These are phyloP conservation scores for Cystoderma amianthinum DNA, from an alignment of 768 basidiomycete species.

Conservation along the genomic window DNA sequence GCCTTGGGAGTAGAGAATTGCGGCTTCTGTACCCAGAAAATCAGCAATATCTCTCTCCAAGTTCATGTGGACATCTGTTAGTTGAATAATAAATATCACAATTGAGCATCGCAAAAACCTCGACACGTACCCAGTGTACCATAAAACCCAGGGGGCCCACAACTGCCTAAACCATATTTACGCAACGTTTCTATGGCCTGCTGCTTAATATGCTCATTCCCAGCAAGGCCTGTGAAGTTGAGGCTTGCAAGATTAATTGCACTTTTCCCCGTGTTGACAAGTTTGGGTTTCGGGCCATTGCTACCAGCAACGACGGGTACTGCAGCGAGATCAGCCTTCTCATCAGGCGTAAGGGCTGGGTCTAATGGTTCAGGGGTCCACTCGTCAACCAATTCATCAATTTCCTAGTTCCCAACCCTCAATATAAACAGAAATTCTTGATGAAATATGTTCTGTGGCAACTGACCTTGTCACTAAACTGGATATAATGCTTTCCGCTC, in stretches of 20 bases:
- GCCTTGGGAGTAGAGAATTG: conserved; percentile 91
- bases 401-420: conserved; percentile 57
- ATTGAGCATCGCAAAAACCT: conserved; percentile 3
- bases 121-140: conserved; percentile 76
- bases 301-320: conserved; percentile 77
- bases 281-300: conserved; percentile 77
- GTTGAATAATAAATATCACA: conserved; percentile 2
- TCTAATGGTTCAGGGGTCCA: conserved; percentile 87
- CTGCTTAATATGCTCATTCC: conserved; percentile 83
- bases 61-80: conserved; percentile 92
- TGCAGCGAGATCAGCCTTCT: conserved; percentile 62
- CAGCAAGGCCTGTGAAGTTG: conserved; percentile 88
- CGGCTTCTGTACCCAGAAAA: conserved; percentile 82
- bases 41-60: conserved; percentile 86
- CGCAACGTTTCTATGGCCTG: conserved; percentile 77
- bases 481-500: conserved; percentile 81
- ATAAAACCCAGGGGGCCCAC: conserved; percentile 96
- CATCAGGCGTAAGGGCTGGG: conserved; percentile 48
- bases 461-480: conserved; percentile 83
- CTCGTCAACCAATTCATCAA: conserved; percentile 93
- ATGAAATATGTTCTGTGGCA: background rate
- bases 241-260: conserved; percentile 82
- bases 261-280: conserved; percentile 64
- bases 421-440: background rate
- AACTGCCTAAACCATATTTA: conserved; percentile 90